Evolutionary conservation across 257 asterid species (phyloP).

Genomic region (Prunella vulgaris): DNA sequence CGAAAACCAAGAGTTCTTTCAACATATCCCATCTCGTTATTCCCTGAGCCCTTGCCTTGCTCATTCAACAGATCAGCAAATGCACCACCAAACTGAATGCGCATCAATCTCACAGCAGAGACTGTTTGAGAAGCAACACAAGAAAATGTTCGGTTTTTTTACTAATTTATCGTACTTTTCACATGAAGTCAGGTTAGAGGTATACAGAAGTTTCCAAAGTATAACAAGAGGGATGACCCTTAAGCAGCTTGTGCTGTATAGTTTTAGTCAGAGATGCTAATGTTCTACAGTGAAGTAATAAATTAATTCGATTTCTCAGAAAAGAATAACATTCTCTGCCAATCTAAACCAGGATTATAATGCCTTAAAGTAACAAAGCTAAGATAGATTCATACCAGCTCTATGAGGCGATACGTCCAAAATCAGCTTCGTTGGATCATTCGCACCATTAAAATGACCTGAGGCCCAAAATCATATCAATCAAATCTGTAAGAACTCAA

Average conservation of each 20-base stretch:
- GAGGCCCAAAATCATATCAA: conserved; percentile 14
- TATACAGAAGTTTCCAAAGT: not conserved
- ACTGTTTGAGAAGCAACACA: conserved; percentile 34
- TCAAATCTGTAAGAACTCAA: not conserved
- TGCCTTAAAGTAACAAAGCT: not conserved
- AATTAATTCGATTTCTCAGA: too few relatives aligned
- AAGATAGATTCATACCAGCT: conserved; percentile 54
- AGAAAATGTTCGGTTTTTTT: not conserved
- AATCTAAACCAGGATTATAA: not conserved
- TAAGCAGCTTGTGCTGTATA: too few relatives aligned
- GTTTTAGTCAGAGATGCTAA: too few relatives aligned
- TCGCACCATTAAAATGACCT: conserved; percentile 37
- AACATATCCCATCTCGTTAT: conserved; percentile 90
- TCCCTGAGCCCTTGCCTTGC: conserved; percentile 92
- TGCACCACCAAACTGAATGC: conserved; percentile 87
- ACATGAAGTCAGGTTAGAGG: not conserved
- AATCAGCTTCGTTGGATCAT: conserved; percentile 46
- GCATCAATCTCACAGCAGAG: conserved; percentile 93
- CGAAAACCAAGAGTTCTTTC: conserved; percentile 92
- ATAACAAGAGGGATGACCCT: too few relatives aligned
- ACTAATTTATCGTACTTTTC: not conserved
- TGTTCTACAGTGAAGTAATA: too few relatives aligned
- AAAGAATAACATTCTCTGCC: not conserved
- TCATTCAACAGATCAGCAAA: conserved; percentile 92
- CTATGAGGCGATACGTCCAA: conserved; percentile 88